Conservation (phyloP, 306 rosid genomes). For the Casuarina equisetifolia region DNA sequence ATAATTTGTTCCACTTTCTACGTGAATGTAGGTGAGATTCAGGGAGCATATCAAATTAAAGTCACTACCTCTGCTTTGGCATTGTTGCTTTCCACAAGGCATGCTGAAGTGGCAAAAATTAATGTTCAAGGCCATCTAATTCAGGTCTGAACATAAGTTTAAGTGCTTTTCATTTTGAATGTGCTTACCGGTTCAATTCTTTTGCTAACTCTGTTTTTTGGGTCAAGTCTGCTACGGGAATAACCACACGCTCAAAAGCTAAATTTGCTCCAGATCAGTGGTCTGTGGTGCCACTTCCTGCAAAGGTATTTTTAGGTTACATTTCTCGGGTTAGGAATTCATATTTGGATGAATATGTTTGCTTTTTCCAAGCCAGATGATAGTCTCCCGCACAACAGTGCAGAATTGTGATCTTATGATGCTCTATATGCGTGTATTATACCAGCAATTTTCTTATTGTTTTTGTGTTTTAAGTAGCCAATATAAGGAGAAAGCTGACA, state of each 20-base stretch:
- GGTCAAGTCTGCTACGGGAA: slow-evolving; percentile 60
- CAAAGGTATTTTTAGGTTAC: slow-evolving; percentile 52
- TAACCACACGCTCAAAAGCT: slow-evolving; percentile 89
- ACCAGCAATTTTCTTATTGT: neutral
- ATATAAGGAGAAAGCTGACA: neutral
- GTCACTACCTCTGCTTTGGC: slow-evolving; percentile 90
- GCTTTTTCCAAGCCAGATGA: slow-evolving; percentile 8
- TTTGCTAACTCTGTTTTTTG: slow-evolving; percentile 10
- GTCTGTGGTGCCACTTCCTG: slow-evolving; percentile 78
- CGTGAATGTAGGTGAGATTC: slow-evolving; percentile 73
- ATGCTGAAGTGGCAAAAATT: slow-evolving; percentile 57
- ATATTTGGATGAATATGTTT: slow-evolving; percentile 7
- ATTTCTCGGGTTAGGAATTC: slow-evolving; percentile 2
- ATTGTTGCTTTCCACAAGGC: slow-evolving; percentile 65
- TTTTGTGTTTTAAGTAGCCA: neutral
- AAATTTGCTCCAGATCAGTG: slow-evolving; percentile 89
- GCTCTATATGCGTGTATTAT: neutral
- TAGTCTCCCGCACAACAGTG: neutral
- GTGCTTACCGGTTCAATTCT: slow-evolving; percentile 29
- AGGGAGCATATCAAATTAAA: slow-evolving; percentile 91
- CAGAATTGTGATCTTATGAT: neutral
- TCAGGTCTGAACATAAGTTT: slow-evolving; percentile 50
- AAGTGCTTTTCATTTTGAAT: slow-evolving; percentile 6
- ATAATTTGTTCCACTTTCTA: slow-evolving; percentile 10
- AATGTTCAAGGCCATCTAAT: slow-evolving; percentile 67